phyloP scores from a whole-genome alignment of 495 filamentous ascomycete genomes.

The Tirmania nivea region DNA sequence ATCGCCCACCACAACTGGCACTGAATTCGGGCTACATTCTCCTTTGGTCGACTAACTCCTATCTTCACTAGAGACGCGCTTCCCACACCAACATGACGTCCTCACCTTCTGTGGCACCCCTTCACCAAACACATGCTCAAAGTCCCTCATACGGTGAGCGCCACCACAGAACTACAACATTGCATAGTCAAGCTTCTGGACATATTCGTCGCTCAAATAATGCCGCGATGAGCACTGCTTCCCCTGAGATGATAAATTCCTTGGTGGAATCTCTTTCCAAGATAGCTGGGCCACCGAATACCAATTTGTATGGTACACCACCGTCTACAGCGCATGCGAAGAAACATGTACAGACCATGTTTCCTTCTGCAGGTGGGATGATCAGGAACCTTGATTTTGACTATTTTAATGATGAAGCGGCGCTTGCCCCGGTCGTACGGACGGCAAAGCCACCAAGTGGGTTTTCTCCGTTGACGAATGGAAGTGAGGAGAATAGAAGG shows the following conservation, averaged over 20 bases:
- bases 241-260: slow-evolving; percentile 82
- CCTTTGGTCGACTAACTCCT: neutral
- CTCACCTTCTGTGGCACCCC: neutral
- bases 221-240: slow-evolving; percentile 28
- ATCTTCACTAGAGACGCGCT: neutral
- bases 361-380: slow-evolving; percentile 4
- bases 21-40: neutral
- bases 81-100: too few species aligned
- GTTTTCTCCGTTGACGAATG: slow-evolving; percentile 43
- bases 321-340: slow-evolving; percentile 18
- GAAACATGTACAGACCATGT: slow-evolving; percentile 10
- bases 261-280: slow-evolving; percentile 78
- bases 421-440: slow-evolving; percentile 59
- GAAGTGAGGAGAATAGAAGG: slow-evolving; percentile 13
- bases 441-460: slow-evolving; percentile 67
- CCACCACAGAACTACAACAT: neutral
- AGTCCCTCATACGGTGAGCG: neutral
- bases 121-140: neutral
- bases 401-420: slow-evolving; percentile 40
- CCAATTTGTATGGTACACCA: slow-evolving; percentile 16
- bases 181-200: neutral
- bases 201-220: neutral
- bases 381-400: slow-evolving; percentile 17
- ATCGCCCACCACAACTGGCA: too few species aligned
- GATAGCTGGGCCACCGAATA: slow-evolving; percentile 28